Conservation (phyloP, 306 rosid species). For the Glycine tomentella region DNA sequence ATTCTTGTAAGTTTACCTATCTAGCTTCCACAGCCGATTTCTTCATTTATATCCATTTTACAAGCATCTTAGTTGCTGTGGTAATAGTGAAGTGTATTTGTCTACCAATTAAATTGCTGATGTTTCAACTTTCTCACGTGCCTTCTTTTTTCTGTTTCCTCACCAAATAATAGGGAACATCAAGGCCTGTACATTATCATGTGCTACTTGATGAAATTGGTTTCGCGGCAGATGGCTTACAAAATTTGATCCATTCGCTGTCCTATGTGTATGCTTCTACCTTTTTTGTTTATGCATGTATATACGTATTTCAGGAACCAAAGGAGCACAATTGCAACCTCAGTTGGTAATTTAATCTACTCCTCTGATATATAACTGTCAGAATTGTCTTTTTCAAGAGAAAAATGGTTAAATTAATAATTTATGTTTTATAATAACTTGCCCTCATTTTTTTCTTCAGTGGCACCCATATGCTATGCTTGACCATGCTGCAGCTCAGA, state of each 20-base stretch:
- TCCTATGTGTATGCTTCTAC: too few species aligned
- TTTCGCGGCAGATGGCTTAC: too few species aligned
- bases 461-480: slow-evolving; percentile 90
- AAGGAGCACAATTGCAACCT: slow-evolving; percentile 81
- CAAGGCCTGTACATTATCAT: too few species aligned
- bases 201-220: too few species aligned
- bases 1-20: slow-evolving; percentile 62
- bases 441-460: slow-evolving; percentile 42
- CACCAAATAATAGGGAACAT: too few species aligned
- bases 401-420: not conserved
- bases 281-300: not conserved
- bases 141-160: too few species aligned
- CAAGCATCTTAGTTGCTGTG: too few species aligned
- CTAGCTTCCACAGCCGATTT: slow-evolving; percentile 14
- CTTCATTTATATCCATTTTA: too few species aligned
- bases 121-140: too few species aligned
- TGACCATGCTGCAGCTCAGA: slow-evolving; percentile 85
- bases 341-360: slow-evolving; percentile 68
- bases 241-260: too few species aligned
- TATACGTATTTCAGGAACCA: slow-evolving; percentile 71
- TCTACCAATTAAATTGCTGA: too few species aligned
- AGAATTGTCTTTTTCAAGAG: not conserved
- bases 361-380: not conserved
- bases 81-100: too few species aligned
- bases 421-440: slow-evolving; percentile 36